Evolutionary conservation across 2,329 filamentous ascomycete species (phyloP), one percentile per base, ranked within the genome.

Genomic region (Exophiala sp.): DNA sequence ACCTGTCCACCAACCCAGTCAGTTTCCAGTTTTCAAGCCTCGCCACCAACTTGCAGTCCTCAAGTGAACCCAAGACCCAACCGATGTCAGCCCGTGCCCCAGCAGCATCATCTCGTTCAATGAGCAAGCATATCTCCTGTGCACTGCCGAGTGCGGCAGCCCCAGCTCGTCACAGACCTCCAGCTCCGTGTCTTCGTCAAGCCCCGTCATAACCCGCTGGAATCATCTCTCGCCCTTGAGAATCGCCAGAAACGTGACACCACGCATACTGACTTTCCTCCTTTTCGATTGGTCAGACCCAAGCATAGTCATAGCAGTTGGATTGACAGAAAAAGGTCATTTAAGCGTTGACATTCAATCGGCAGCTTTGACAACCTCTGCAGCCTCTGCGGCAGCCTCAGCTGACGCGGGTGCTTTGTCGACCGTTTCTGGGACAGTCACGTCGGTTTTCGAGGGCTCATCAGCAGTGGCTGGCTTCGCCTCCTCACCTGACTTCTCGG

Each of bases 331-430:
- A 34, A 34, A 5, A 34, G 6, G 14, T 8, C 30, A 9, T n/a
- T 10, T n/a, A 7, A 32, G 29, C 34, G 2, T 39, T n/a, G 9
- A 22, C 10, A 13, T 18, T 29, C 56, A 60, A 10, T 58, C 58
- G 9, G 53, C 40, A 2, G 57, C 49, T 42, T 60, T 59, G 38
- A 60, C 55, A 21, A 56, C 50, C 2, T 59, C 58, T 10, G 40
- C 41, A n/a, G 57, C 57, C 43, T 59, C 58, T 7, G 48, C 45
- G 29, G 58, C 54, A 24, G 50, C 58, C 22, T 38, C 50, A 16
- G 51, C 58, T 13, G 58, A 58, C 24, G 56, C 57, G 10, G 57
- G 53, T 16, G 57, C 57, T 32, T 57, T 58, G 2, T 60, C 58
- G 16, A 50, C 49, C n/a, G 41, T 39, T 32, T 54, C 56, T 16